phyloP scores from a whole-genome alignment of 176 grass and related monocot species.

The Typha latifolia region DNA sequence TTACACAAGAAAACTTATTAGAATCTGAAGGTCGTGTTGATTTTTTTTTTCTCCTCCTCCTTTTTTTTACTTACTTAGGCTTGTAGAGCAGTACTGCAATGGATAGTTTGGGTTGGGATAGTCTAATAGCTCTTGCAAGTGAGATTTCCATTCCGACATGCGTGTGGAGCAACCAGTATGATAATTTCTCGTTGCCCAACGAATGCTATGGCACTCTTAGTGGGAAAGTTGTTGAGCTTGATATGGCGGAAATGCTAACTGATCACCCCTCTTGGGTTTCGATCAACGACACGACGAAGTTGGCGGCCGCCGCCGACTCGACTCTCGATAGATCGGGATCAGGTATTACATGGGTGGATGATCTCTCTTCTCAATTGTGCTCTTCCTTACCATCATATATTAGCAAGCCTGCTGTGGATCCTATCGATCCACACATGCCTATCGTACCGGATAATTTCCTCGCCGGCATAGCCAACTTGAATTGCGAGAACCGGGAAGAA shows the following conservation, averaged over 20 bases:
- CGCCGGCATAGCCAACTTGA: too few species aligned
- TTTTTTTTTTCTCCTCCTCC: too few species aligned
- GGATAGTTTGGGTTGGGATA: conserved; percentile 22
- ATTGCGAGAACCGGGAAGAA: conserved; percentile 14
- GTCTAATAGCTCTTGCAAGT: conserved; percentile 3
- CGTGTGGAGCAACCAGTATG: conserved; percentile 20
- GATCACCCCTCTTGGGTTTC: too few species aligned
- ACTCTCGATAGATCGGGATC: too few species aligned
- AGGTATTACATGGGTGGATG: not conserved
- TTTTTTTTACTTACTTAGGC: too few species aligned
- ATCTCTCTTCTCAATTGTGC: not conserved
- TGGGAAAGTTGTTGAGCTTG: not conserved
- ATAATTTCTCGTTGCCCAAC: conserved; percentile 25
- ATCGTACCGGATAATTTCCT: too few species aligned
- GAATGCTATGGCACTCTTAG: conserved; percentile 11
- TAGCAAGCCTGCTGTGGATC: too few species aligned
- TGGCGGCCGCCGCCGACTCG: too few species aligned
- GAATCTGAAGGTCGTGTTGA: too few species aligned
- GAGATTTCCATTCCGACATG: conserved; percentile 17
- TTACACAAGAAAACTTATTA: too few species aligned
- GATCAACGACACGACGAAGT: too few species aligned
- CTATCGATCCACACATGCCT: too few species aligned
- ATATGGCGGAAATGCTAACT: not conserved
- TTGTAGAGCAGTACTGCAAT: not conserved
- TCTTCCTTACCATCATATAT: conserved; percentile 37